Evolutionary conservation across 2,329 filamentous ascomycete genomes (phyloP).

Genomic region (Chaetomium sp.): DNA sequence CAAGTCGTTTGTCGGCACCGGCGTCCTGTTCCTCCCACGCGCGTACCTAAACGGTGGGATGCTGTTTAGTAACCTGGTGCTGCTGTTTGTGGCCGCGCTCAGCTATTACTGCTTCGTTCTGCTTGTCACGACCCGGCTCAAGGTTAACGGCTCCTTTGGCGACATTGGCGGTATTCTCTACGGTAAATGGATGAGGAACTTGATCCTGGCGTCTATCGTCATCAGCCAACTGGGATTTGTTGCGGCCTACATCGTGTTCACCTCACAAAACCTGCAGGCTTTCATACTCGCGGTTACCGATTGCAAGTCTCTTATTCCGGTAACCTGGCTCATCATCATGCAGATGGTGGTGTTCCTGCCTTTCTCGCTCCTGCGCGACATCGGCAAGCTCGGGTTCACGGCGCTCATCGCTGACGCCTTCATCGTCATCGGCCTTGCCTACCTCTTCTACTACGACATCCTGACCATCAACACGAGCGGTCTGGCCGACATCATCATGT

Average conservation of each 20-base stretch:
- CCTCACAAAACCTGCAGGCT: constrained; percentile 88
- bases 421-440: constrained; percentile 84
- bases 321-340: constrained; percentile 85
- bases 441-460: constrained; percentile 94
- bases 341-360: constrained; percentile 95
- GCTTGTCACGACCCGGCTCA: constrained; percentile 77
- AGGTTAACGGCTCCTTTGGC: constrained; percentile 89
- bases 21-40: constrained; percentile 84
- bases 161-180: constrained; percentile 92
- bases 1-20: constrained; percentile 97
- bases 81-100: constrained; percentile 76
- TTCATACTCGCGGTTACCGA: constrained; percentile 88
- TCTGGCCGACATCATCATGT: constrained; percentile 77
- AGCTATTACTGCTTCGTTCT: constrained; percentile 98
- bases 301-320: constrained; percentile 77
- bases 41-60: constrained; percentile 96
- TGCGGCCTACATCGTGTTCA: constrained; percentile 93
- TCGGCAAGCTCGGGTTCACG: constrained; percentile 93
- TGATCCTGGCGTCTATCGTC: constrained; percentile 89
- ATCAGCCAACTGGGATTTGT: constrained; percentile 94
- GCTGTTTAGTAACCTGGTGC: constrained; percentile 88
- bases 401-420: constrained; percentile 91
- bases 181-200: constrained; percentile 78
- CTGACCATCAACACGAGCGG: constrained; percentile 71
- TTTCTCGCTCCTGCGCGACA: constrained; percentile 88